Base-by-base conservation (phyloP, 2,329 filamentous ascomycete species). In the Dactylellina leptospora region DNA sequence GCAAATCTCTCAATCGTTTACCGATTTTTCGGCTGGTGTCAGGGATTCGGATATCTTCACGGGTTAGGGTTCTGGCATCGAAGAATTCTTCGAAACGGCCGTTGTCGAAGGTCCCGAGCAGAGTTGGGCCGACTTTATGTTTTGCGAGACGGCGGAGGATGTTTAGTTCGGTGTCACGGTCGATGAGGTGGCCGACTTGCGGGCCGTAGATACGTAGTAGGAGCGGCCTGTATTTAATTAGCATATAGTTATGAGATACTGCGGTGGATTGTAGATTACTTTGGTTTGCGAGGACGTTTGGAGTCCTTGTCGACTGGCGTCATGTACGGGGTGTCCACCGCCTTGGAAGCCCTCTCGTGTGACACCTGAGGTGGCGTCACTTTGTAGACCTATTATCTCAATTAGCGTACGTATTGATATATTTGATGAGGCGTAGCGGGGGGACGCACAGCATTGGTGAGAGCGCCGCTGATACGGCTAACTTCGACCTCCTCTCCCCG, bases 1-100 rank as follows among this genome's bases (percentile, higher is more conserved):
- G 95, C 33, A 99, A 84, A 80, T 99, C 95, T 74, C 93, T 86
- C 92, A 99, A 96, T 54, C 95, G 90, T 83, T 97, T 97, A 10
- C 95, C 93, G 78, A 99, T 99, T 78, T 96, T 91, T 77, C 86
- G 90, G 30, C 90, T 96, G 0, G 91, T 97, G 53, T 92, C 90
- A 0, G 91, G 86, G 28, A 91, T 86, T 36, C 91, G 88, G 47
- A 99, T 81, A 75, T 96, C 90, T 23, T 85, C 83, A 0, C 89
- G 84, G 0, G 88, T 93, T 42, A 99, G 84, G 0, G 95, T 88
- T 36, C 87, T 86, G 0, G 95, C 92, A 78, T 97, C 90, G 78
- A 88, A 97, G 73, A 77, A 77, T 79, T 99, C 90, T 80, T 99
- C 95, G 75, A 99, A 99, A 3, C 95, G 90, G 8, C 95, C 95